These are phyloP conservation scores for Oidium heveae DNA, from an alignment of 2,329 filamentous ascomycete species.

Conservation along the genomic window DNA sequence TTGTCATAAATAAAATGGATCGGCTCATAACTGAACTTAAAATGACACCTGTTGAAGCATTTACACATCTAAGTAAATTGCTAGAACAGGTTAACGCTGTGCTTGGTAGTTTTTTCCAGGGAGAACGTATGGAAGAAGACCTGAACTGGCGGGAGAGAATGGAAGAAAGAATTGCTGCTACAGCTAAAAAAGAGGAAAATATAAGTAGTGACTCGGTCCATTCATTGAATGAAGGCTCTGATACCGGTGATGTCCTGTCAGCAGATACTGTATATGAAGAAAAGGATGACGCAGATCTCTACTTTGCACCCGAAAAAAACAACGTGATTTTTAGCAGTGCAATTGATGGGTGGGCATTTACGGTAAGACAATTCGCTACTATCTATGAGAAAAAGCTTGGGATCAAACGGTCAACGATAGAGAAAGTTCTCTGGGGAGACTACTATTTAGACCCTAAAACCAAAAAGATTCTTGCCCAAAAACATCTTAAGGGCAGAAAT, in stretches of 20 bases:
- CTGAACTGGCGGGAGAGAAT: constrained; percentile 84
- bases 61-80: constrained; percentile 66
- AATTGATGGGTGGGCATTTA: constrained; percentile 98
- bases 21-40: constrained; percentile 80
- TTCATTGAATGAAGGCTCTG: constrained; percentile 13
- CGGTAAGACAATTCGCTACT: constrained; percentile 73
- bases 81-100: constrained; percentile 94
- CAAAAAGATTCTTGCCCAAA: constrained; percentile 70
- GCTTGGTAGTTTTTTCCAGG: constrained; percentile 89
- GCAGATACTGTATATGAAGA: constrained; percentile 57
- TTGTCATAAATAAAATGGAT: constrained; percentile 98
- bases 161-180: constrained; percentile 58
- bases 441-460: constrained; percentile 95
- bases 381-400: constrained; percentile 94
- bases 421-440: constrained; percentile 91
- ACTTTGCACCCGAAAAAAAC: constrained; percentile 94
- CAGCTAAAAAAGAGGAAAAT: constrained; percentile 31
- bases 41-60: constrained; percentile 76
- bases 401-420: constrained; percentile 65
- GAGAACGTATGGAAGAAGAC: constrained; percentile 96
- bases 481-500: constrained; percentile 75
- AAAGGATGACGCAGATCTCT: constrained; percentile 84
- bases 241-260: constrained; percentile 24
- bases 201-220: constrained; percentile 12
- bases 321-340: constrained; percentile 98